Evolutionary conservation across 805 yeast species (phyloP), one percentile per base, ranked within the genome.

Genomic region (Spencermartinsiella europaea): DNA sequence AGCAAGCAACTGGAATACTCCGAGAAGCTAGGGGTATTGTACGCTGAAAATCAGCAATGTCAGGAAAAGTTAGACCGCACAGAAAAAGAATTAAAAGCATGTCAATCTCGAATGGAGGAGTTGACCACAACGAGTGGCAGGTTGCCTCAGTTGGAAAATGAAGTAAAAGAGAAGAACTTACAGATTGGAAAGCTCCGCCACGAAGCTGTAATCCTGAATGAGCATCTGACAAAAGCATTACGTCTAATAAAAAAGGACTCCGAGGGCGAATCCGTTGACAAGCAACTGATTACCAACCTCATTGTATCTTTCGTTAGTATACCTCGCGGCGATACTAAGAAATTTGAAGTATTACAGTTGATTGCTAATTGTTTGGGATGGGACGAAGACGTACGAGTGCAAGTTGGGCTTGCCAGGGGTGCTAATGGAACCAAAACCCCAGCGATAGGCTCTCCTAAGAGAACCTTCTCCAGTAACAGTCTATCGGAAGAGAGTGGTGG

Each of bases 271-370:
- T 75, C 83, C 5, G 88, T 91, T 1, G 98, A 91, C 63, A 83
- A 84, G 60, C 96, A 90, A 63, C 76, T 93, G 50, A 80, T 93
- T 3, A 83, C 96, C 2, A 93, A 93, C 63, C 72, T 93, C 50
- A 69, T 93, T 42, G 75, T 93, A 15, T 86, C 93, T 46, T 93
- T 90, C 66, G 75, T 93, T 15, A 83, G 83, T 28, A 71, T 91
- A 25, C 96, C 96, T 4, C 73, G 99, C 50, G 96, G 93, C 1
- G 99, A 93, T 63, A 77, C 95, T 5, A 91, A 90, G 67, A 89
- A 93, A 65, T 93, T 85, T 62, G 98, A 93, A 71, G 95, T 93
- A 3, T 72, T 93, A 41, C 85, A 80, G 61, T 74, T 93, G 49
- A 83, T 93, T 36, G 77, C 95, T 8, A 85, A 86, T 49, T 81